A percentile compares a stretch with the other conserved stretches of the same genome.
These are phyloP conservation scores for Paecilomyces niveus DNA, from an alignment of 2,329 filamentous ascomycete species.

Conservation along the genomic window DNA sequence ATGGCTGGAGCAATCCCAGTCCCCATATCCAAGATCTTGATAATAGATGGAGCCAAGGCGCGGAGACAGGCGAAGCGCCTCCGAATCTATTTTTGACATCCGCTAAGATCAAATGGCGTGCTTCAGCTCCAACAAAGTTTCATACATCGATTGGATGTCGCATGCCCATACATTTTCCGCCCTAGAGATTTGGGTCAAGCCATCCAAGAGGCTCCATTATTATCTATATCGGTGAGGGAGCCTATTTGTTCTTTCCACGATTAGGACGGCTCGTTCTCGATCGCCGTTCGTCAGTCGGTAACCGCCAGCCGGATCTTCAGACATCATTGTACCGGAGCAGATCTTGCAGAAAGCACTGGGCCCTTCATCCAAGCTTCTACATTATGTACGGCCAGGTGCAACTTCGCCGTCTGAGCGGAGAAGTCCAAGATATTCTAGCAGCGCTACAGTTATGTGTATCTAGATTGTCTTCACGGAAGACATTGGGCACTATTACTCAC, in stretches of 20 bases:
- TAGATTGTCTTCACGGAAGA: neutral
- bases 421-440: too few species aligned
- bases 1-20: neutral
- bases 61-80: constrained; percentile 10
- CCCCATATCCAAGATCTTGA: neutral
- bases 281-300: neutral
- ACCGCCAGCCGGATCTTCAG: neutral
- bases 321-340: neutral
- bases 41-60: constrained; percentile 10
- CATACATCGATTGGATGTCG: neutral
- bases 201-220: neutral
- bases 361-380: neutral
- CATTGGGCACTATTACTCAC: neutral
- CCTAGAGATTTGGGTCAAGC: neutral
- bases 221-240: neutral
- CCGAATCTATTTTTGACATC: constrained; percentile 12
- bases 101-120: constrained; percentile 15
- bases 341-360: neutral
- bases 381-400: neutral
- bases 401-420: neutral
- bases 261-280: neutral
- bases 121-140: constrained; percentile 12
- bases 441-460: neutral
- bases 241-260: neutral
- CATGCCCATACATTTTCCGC: neutral